phyloP scores from a whole-genome alignment of 345 rosid species.

The Moricandia arvensis region DNA sequence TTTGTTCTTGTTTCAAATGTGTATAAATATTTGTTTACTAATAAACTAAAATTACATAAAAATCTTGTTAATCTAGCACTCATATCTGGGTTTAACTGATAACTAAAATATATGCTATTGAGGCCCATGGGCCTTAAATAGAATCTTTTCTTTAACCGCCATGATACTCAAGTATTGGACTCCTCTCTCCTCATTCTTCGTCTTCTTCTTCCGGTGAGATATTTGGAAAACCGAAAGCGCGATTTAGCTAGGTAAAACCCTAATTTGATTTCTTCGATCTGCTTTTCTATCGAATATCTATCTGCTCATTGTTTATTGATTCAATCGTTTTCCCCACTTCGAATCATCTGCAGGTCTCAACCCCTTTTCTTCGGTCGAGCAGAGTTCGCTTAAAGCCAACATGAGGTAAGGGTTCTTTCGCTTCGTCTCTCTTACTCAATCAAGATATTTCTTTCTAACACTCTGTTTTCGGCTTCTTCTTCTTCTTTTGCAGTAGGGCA shows the following conservation, averaged over 20 bases:
- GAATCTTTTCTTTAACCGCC: too few relatives aligned
- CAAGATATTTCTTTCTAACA: neutral
- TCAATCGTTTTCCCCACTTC: neutral
- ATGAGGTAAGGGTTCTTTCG: slow-evolving; percentile 46
- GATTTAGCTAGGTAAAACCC: slow-evolving; percentile 9
- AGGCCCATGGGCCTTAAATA: too few relatives aligned
- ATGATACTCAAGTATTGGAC: too few relatives aligned
- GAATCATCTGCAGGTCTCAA: neutral
- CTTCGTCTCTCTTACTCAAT: neutral
- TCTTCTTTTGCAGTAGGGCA: neutral
- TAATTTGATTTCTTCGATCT: slow-evolving; percentile 25
- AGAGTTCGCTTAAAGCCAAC: neutral
- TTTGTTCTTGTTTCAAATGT: too few relatives aligned
- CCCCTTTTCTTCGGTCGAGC: neutral
- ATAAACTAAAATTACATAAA: too few relatives aligned
- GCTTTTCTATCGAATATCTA: neutral
- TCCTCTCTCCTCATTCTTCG: too few relatives aligned
- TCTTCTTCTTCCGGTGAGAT: too few relatives aligned
- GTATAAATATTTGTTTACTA: too few relatives aligned
- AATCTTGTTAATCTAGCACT: too few relatives aligned
- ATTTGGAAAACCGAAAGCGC: too few relatives aligned
- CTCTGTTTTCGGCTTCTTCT: neutral
- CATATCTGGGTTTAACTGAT: too few relatives aligned
- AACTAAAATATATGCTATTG: too few relatives aligned
- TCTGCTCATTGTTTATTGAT: neutral